Evolutionary conservation across 2,329 filamentous ascomycete genomes (phyloP), one percentile per base, ranked within the genome.

Genomic region (Claviceps sp.): DNA sequence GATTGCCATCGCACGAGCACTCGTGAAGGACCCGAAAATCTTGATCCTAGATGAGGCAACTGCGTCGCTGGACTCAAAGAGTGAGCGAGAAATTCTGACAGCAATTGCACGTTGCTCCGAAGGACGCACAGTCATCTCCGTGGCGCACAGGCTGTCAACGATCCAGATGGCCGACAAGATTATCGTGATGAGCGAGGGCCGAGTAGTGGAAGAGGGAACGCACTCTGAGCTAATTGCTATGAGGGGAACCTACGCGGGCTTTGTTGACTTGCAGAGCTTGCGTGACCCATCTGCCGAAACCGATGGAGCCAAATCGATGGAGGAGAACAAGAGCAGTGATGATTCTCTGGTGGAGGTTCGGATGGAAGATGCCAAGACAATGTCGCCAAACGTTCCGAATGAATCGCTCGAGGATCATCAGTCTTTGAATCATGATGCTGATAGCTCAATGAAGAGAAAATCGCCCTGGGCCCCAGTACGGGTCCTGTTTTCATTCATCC

Each of bases 21-120:
- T 70, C 45, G 61, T 70, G 22, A 62, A 61, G 9, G 59, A 66
- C 47, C 67, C 67, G 0, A 64, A 66, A 47, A 78, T 54, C 36
- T 68, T 84, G 1, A 74, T 84, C 17, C 64, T 84, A 1, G 80
- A 84, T 55, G 81, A 84, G 62, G 80, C 51, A 17, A 56, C 53
- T 2, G 50, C 53, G 2, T 44, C 40, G 9, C 14, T 54, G 7
- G 53, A 54, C 36, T 50, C 47, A 6, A 45, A 45, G 14, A 52
- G 44, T 9, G 53, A 54, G 47, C 36, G 20, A 22, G 29, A 44
- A 6, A 54, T 54, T n/a, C 50, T 52, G 14, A 23, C 5, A 3
- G 50, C 50, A 14, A 48, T 54, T 22, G 44, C 48, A 23, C 36
- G 14, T 9, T 26, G 22, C 34, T 40, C 50, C 8, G 34, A 34